Evolutionary conservation across 805 yeast species (phyloP).

Genomic region (Danielia oregonensis): DNA sequence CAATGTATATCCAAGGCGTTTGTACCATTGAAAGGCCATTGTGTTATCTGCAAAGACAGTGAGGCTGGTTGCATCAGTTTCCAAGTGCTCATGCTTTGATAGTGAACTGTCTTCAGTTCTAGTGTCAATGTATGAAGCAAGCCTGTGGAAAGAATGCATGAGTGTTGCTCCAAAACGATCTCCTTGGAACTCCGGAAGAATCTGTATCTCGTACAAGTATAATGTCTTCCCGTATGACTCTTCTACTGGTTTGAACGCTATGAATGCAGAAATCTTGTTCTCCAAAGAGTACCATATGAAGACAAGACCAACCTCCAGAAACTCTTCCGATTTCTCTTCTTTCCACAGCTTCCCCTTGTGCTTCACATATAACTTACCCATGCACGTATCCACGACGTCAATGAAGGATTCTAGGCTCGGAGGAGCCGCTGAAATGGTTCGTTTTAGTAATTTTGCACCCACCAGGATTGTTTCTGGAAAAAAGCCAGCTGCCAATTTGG

Average conservation of each 20-base stretch:
- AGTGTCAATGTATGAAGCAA: slow-evolving; percentile 19
- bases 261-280: slow-evolving; percentile 27
- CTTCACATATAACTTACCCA: slow-evolving; percentile 23
- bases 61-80: slow-evolving; percentile 30
- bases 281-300: slow-evolving; percentile 31
- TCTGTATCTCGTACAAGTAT: slow-evolving; percentile 58
- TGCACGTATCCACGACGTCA: slow-evolving; percentile 23
- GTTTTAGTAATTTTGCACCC: not conserved
- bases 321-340: slow-evolving; percentile 39
- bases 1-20: slow-evolving; percentile 31
- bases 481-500: slow-evolving; percentile 3
- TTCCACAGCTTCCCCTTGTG: slow-evolving; percentile 41
- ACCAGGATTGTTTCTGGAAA: slow-evolving; percentile 5
- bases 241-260: slow-evolving; percentile 43
- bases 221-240: slow-evolving; percentile 35
- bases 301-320: slow-evolving; percentile 45
- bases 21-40: slow-evolving; percentile 44
- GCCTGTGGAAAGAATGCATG: slow-evolving; percentile 31
- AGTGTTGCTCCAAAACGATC: slow-evolving; percentile 36
- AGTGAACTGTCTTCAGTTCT: not conserved
- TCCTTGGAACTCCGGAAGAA: slow-evolving; percentile 32
- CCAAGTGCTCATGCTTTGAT: slow-evolving; percentile 6
- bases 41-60: slow-evolving; percentile 50
- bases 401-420: slow-evolving; percentile 10
- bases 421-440: not conserved